Evolutionary conservation across 1,284 basidiomycete species (phyloP).

Genomic region (Ganoderma boninense): DNA sequence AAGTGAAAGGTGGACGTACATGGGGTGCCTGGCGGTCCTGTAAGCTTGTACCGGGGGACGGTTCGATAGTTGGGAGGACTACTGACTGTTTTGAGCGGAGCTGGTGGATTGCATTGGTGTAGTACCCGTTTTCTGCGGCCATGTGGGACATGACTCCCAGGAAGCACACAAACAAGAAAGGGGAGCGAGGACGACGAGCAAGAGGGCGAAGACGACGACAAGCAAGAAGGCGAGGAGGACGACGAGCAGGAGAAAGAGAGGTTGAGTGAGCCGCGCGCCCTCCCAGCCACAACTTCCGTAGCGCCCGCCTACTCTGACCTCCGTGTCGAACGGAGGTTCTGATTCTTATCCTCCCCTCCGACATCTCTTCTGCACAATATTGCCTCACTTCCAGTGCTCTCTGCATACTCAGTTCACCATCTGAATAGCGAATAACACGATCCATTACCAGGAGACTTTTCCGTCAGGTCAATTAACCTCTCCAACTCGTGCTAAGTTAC

Average conservation of each 20-base stretch:
- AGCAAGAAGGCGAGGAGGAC: too few species aligned
- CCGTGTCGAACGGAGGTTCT: not conserved
- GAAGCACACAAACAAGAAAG: too few species aligned
- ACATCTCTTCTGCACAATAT: not conserved
- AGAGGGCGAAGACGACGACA: not conserved
- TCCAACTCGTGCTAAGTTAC: not conserved
- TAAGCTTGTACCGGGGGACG: constrained; percentile 32
- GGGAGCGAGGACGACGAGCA: not conserved
- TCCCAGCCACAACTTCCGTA: not conserved
- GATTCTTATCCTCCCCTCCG: not conserved
- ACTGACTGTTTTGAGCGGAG: constrained; percentile 31
- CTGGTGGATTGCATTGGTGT: constrained; percentile 26
- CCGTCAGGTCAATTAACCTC: not conserved
- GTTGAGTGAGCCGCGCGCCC: not conserved
- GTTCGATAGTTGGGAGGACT: constrained; percentile 23
- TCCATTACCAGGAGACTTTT: not conserved
- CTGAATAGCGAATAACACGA: not conserved
- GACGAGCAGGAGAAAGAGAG: not conserved
- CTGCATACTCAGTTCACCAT: not conserved
- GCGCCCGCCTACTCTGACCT: not conserved
- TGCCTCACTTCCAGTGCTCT: not conserved
- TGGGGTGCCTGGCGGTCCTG: constrained; percentile 34
- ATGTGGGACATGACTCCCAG: constrained; percentile 14
- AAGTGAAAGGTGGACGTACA: constrained; percentile 19
- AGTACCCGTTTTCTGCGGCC: constrained; percentile 23